phyloP scores from a whole-genome alignment of 1,139 yeast genomes.

The Geotrichum bryndzae region DNA sequence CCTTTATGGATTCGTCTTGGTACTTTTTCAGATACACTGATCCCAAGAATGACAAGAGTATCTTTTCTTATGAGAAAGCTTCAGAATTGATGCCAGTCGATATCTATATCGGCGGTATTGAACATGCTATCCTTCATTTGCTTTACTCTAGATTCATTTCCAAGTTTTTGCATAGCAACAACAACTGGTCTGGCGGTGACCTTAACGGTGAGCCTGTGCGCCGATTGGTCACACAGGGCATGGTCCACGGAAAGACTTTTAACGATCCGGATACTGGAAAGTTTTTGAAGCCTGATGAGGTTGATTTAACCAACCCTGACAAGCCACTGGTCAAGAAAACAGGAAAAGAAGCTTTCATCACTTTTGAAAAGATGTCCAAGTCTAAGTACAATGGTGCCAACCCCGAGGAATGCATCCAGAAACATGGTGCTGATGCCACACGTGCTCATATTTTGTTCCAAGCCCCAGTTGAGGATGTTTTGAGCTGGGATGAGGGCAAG shows the following conservation, averaged over 20 bases:
- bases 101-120: slow-evolving; percentile 88
- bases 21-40: slow-evolving; percentile 82
- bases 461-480: slow-evolving; percentile 77
- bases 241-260: slow-evolving; percentile 92
- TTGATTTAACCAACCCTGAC: slow-evolving; percentile 39
- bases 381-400: slow-evolving; percentile 93
- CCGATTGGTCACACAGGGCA: slow-evolving; percentile 84
- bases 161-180: slow-evolving; percentile 60
- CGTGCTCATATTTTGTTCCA: slow-evolving; percentile 92
- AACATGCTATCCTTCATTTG: slow-evolving; percentile 89
- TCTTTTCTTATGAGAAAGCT: slow-evolving; percentile 52
- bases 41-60: slow-evolving; percentile 49
- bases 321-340: slow-evolving; percentile 46
- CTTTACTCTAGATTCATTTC: slow-evolving; percentile 78
- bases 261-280: slow-evolving; percentile 65
- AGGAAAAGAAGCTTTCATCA: slow-evolving; percentile 48
- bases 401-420: slow-evolving; percentile 68
- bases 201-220: slow-evolving; percentile 71
- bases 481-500: slow-evolving; percentile 86
- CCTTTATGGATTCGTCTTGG: slow-evolving; percentile 98
- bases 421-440: slow-evolving; percentile 89
- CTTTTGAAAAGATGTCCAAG: slow-evolving; percentile 92
- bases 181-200: slow-evolving; percentile 51
- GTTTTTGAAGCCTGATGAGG: slow-evolving; percentile 72
- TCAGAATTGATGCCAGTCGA: slow-evolving; percentile 71